Percentiles rank a stretch among this genome's conserved stretches.
Evolutionary conservation across 495 filamentous ascomycete genomes (phyloP).

Genomic region (Penicillium diatomitis): DNA sequence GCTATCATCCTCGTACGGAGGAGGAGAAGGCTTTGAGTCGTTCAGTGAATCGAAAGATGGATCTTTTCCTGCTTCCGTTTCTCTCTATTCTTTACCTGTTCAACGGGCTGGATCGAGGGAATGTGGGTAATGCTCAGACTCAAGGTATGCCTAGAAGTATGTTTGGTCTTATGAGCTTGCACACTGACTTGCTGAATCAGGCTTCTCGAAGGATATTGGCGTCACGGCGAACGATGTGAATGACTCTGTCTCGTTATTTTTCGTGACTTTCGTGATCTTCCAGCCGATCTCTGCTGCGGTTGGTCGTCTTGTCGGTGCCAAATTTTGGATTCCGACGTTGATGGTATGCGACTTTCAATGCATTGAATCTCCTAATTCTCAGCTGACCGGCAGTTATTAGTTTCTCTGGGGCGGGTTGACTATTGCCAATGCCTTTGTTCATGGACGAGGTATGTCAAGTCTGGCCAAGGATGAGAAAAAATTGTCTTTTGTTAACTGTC

Average conservation of each 20-base stretch:
- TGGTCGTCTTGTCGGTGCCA: constrained; percentile 42
- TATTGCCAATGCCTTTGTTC: constrained; percentile 29
- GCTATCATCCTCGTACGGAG: constrained; percentile 1
- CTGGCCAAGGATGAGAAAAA: background rate
- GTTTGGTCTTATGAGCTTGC: background rate
- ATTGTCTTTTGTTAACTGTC: background rate
- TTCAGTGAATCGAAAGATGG: constrained; percentile 22
- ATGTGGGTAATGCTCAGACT: constrained; percentile 46
- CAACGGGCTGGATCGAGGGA: constrained; percentile 43
- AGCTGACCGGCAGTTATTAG: constrained; percentile 1
- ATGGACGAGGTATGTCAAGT: constrained; percentile 21
- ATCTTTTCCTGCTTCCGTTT: constrained; percentile 41
- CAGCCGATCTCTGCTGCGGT: constrained; percentile 47
- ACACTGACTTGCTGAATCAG: constrained; percentile 5
- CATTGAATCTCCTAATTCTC: no score
- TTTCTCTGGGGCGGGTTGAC: constrained; percentile 45
- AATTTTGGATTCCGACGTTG: constrained; percentile 43
- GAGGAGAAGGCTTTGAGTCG: constrained; percentile 2
- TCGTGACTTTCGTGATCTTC: constrained; percentile 45
- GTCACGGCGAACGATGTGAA: constrained; percentile 41
- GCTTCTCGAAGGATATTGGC: constrained; percentile 41
- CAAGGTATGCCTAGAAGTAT: background rate
- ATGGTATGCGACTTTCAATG: constrained; percentile 28
- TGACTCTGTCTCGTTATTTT: constrained; percentile 45
- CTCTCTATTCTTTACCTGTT: constrained; percentile 43